A percentile compares a stretch with the other conserved stretches of the same genome.
Evolutionary conservation across 441 rosid species (phyloP).

Genomic region (Bocquillonia castaneifolia): DNA sequence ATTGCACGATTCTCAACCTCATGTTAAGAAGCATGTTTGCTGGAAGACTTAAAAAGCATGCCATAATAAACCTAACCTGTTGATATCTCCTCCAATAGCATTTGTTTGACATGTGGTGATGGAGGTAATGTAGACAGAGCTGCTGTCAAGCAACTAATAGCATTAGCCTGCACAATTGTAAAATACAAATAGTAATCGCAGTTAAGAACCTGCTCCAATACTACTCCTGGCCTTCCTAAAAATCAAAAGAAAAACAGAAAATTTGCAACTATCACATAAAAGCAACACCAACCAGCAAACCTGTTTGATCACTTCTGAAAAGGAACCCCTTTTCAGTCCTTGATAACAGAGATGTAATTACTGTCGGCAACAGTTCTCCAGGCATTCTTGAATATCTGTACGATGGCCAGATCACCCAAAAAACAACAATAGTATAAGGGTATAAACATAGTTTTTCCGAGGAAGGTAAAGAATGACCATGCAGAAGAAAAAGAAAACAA

Average conservation of each 20-base stretch:
- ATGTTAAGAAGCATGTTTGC: neutral
- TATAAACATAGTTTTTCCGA: constrained; percentile 8
- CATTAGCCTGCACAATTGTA: constrained; percentile 52
- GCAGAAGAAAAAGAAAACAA: constrained; percentile 1
- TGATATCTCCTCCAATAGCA: constrained; percentile 57
- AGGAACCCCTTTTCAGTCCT: constrained; percentile 58
- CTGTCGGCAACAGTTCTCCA: constrained; percentile 60
- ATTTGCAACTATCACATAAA: constrained; percentile 1
- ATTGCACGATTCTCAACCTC: neutral
- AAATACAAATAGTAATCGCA: constrained; percentile 11
- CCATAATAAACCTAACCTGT: constrained; percentile 42
- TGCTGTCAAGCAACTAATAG: constrained; percentile 69
- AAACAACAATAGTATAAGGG: constrained; percentile 13
- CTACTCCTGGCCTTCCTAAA: neutral
- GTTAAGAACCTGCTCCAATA: neutral
- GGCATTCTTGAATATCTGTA: constrained; percentile 89
- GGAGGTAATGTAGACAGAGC: constrained; percentile 76
- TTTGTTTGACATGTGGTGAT: constrained; percentile 46
- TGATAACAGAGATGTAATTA: constrained; percentile 49
- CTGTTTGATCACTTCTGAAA: constrained; percentile 60
- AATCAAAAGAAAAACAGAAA: neutral
- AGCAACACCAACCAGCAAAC: constrained; percentile 62
- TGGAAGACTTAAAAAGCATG: neutral
- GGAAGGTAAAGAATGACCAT: constrained; percentile 15
- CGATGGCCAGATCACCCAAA: constrained; percentile 17